Base-by-base conservation (phyloP, 2,329 filamentous ascomycete species). In the Lizonia empirigonia region DNA sequence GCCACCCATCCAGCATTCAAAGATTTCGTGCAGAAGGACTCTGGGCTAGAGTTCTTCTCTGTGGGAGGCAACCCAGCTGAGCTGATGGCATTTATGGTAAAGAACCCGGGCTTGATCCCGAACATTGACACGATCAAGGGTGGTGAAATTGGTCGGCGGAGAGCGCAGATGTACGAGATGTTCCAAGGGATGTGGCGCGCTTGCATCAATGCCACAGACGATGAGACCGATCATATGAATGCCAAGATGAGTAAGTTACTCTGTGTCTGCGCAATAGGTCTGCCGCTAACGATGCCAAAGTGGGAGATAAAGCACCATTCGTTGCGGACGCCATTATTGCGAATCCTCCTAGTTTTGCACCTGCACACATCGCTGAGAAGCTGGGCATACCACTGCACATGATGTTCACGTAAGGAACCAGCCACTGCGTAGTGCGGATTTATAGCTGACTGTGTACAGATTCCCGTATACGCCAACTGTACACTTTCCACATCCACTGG, bases 81-180 rank as follows among this genome's bases (percentile, higher is more conserved):
- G 70, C 77, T 94, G 1, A 93, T 93, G 90, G 86, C 88, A 0
- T 93, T 91, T 70, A 93, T 94, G 90, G 88, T 92, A 26, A 91
- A 91, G 74, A 91, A 93, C 63, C 88, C 80, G 0, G 88, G 89
- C 4, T 79, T 93, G 70, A 88, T 94, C 2, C 89, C 90, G 0
- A 87, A 82, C 1, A 75, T 92, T 19, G 84, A 89, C 55, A 87
- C 87, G 0, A 82, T 93, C 47, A 86, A 84, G 55, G 82, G 85
- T 1, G 89, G 89, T 3, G 89, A 93, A 59, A 86, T 93, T 50
- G 83, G 85, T 0, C 78, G 80, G 19, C 78, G 88, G 23, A 78
- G 90, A 30, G 80, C 82, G 4, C 82, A 84, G 38, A 92, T 93
- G 87, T 87, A 83, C 2, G 86, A 88, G 55, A 93, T 93, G 87